phyloP scores from a whole-genome alignment of 345 rosid genomes.

The Acer yangbiense region DNA sequence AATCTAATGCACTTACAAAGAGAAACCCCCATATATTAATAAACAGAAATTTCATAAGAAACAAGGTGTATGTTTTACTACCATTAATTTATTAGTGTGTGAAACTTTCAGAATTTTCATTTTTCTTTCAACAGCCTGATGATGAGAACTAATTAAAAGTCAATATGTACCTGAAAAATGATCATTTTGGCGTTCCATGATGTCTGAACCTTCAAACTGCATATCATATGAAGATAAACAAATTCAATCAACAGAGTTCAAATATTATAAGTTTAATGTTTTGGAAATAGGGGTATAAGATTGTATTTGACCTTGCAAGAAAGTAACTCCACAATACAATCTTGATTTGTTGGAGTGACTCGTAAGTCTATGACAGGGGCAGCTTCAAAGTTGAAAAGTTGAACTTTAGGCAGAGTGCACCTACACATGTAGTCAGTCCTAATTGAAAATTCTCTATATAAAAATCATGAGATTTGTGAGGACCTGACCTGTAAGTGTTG shows the following conservation, averaged over 20 bases:
- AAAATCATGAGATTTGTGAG: not conserved
- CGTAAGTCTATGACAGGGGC: constrained; percentile 68
- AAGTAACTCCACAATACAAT: constrained; percentile 75
- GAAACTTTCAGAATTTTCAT: not conserved
- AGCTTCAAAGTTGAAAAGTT: constrained; percentile 71
- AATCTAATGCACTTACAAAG: not conserved
- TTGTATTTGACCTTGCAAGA: constrained; percentile 53
- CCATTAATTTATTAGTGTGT: not conserved
- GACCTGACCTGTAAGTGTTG: constrained; percentile 77
- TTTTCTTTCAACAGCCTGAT: not conserved
- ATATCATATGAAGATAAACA: constrained; percentile 11
- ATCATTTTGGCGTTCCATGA: constrained; percentile 69
- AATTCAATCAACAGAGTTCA: not conserved
- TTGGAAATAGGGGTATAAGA: too few relatives aligned
- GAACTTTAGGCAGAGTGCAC: constrained; percentile 67
- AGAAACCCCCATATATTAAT: not conserved
- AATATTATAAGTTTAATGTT: too few relatives aligned
- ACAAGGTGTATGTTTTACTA: not conserved
- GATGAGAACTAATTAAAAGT: not conserved
- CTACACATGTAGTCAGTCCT: constrained; percentile 33
- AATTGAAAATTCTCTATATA: not conserved
- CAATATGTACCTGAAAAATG: constrained; percentile 60
- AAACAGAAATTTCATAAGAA: not conserved
- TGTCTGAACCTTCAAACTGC: constrained; percentile 79
- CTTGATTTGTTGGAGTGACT: constrained; percentile 56